phyloP scores from a whole-genome alignment of 2,329 filamentous ascomycete species.

The Chalaropsis thielavioides region DNA sequence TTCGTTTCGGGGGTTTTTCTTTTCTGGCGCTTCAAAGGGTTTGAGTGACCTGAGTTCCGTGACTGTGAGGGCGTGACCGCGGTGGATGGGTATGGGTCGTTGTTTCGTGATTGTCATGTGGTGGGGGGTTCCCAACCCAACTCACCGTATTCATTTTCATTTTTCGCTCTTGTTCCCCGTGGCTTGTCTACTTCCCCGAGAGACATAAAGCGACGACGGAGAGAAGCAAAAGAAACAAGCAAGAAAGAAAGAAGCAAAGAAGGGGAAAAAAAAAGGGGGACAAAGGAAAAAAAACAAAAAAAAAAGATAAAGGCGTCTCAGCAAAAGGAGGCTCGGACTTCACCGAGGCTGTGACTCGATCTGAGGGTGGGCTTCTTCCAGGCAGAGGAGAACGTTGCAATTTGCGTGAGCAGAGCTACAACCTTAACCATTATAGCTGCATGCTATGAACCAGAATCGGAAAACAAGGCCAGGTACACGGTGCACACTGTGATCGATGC shows the following conservation, averaged over 20 bases:
- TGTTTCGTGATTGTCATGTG: too few relatives aligned
- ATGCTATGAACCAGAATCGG: neutral
- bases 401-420: neutral
- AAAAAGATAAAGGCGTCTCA: neutral
- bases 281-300: neutral
- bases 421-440: neutral
- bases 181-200: too few relatives aligned
- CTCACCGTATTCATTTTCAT: neutral
- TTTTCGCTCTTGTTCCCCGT: neutral
- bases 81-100: too few relatives aligned
- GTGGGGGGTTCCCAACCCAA: too few relatives aligned
- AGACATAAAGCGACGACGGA: neutral
- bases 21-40: neutral
- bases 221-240: neutral
- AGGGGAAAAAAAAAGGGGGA: neutral
- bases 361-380: neutral
- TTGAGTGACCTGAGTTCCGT: neutral
- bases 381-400: neutral
- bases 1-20: neutral
- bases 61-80: neutral
- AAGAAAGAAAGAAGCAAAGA: neutral
- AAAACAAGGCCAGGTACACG: neutral
- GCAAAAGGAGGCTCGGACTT: neutral
- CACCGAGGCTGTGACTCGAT: neutral
- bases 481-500: neutral